Percentiles rank a stretch among this genome's conserved stretches.
Conservation (phyloP, 2,329 filamentous ascomycete species). For the Penicillium digitatum region DNA sequence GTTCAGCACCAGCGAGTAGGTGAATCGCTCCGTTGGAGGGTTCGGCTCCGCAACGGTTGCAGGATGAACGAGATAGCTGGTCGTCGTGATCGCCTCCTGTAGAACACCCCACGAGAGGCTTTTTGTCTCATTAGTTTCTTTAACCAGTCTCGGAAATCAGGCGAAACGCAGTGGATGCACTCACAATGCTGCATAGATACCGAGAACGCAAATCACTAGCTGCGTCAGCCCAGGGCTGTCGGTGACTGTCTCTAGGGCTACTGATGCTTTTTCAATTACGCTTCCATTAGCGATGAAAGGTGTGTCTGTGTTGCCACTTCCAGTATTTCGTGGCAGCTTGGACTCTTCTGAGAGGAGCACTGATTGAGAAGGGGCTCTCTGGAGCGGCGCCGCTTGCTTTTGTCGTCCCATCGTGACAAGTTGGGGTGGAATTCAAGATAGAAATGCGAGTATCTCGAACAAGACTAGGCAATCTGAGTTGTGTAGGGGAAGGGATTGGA, state of each 20-base stretch:
- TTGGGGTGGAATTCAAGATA: not conserved
- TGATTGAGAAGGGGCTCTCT: slow-evolving; percentile 64
- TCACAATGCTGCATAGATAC: slow-evolving; percentile 96
- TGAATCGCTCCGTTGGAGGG: slow-evolving; percentile 66
- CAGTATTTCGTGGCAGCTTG: slow-evolving; percentile 23
- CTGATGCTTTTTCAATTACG: slow-evolving; percentile 17
- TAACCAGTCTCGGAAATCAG: not conserved
- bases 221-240: slow-evolving; percentile 62
- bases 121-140: slow-evolving; percentile 4
- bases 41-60: slow-evolving; percentile 44
- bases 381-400: slow-evolving; percentile 63
- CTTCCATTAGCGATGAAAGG: slow-evolving; percentile 17
- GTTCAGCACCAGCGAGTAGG: slow-evolving; percentile 91
- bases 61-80: slow-evolving; percentile 64
- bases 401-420: slow-evolving; percentile 60
- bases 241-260: slow-evolving; percentile 28
- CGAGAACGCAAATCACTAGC: slow-evolving; percentile 80
- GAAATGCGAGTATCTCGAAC: not conserved
- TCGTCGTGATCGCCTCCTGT: slow-evolving; percentile 96
- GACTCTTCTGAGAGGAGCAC: slow-evolving; percentile 43
- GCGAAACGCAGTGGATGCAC: slow-evolving; percentile 7
- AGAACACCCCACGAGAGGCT: slow-evolving; percentile 94
- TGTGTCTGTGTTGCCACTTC: slow-evolving; percentile 31
- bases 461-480: not conserved
- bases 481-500: not conserved